Evolutionary conservation across 2,329 filamentous ascomycete genomes (phyloP).

Genomic region (Sarocladium strictum): DNA sequence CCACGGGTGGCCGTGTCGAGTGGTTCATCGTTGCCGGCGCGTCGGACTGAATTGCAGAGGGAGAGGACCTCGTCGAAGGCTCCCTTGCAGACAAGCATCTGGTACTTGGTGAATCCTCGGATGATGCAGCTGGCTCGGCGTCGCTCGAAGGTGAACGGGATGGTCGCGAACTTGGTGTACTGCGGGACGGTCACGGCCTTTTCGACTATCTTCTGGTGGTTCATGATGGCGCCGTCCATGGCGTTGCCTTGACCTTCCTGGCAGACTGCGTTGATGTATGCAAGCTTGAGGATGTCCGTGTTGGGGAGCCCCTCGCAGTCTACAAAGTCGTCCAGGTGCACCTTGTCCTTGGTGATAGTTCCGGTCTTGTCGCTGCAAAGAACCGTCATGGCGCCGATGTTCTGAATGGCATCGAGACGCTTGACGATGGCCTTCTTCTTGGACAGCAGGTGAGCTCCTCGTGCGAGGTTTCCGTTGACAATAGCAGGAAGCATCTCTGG

Average conservation of each 20-base stretch:
- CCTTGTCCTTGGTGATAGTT: conserved; percentile 23
- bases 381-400: conserved; percentile 23
- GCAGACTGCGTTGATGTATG: conserved; percentile 18
- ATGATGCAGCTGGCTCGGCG: conserved; percentile 19
- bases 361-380: conserved; percentile 26
- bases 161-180: conserved; percentile 17
- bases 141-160: conserved; percentile 22
- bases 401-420: conserved; percentile 25
- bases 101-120: conserved; percentile 16
- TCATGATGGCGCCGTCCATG: conserved; percentile 20
- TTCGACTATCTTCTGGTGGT: conserved; percentile 12
- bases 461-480: conserved; percentile 23
- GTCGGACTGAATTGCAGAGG: conserved; percentile 16
- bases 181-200: conserved; percentile 14
- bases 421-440: conserved; percentile 30
- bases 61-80: conserved; percentile 22
- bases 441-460: conserved; percentile 20
- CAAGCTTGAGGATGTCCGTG: conserved; percentile 19
- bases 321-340: conserved; percentile 19
- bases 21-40: conserved; percentile 12
- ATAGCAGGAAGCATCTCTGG: conserved; percentile 25
- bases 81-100: conserved; percentile 23
- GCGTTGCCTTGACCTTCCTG: conserved; percentile 23
- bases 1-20: conserved; percentile 15
- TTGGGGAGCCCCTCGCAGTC: conserved; percentile 15